Conservation (phyloP, 108 stramenopile genomes). For the Nannochloropsis gaditana region DNA sequence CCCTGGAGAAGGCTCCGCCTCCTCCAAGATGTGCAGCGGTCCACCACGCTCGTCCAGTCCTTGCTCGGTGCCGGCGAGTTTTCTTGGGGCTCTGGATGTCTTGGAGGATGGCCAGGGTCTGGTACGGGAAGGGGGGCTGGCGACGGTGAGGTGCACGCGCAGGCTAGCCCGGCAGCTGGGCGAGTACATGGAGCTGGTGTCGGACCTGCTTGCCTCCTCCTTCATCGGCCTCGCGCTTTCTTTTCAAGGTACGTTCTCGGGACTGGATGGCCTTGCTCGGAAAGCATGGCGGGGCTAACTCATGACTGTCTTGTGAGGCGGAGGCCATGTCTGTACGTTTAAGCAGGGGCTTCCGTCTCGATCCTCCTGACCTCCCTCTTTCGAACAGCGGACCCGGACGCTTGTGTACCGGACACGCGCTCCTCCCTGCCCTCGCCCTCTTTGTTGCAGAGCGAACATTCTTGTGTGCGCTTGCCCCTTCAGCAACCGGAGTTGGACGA, state of each 20-base stretch:
- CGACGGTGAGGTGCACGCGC: conserved; percentile 27
- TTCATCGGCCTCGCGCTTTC: background rate
- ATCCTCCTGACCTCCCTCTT: no score
- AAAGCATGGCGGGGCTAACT: no score
- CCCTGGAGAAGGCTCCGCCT: conserved; percentile 1
- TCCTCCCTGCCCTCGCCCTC: background rate
- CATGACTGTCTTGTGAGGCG: no score
- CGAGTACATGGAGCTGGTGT: background rate
- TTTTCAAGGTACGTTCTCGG: background rate
- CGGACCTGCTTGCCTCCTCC: background rate
- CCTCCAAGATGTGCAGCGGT: background rate
- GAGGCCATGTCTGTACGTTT: no score
- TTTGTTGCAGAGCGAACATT: no score
- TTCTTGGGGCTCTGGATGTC: conserved; percentile 36
- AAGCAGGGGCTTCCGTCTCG: no score
- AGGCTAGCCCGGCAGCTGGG: background rate
- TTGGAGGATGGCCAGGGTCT: conserved; percentile 28
- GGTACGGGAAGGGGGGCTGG: conserved; percentile 25
- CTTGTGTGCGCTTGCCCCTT: no score
- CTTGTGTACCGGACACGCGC: no score
- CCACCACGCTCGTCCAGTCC: background rate
- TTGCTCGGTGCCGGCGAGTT: conserved; percentile 34
- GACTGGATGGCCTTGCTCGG: no score
- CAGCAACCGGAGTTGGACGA: background rate
- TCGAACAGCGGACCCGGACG: no score